Conservation (phyloP, 2,329 filamentous ascomycete species). For the Apiospora marii region DNA sequence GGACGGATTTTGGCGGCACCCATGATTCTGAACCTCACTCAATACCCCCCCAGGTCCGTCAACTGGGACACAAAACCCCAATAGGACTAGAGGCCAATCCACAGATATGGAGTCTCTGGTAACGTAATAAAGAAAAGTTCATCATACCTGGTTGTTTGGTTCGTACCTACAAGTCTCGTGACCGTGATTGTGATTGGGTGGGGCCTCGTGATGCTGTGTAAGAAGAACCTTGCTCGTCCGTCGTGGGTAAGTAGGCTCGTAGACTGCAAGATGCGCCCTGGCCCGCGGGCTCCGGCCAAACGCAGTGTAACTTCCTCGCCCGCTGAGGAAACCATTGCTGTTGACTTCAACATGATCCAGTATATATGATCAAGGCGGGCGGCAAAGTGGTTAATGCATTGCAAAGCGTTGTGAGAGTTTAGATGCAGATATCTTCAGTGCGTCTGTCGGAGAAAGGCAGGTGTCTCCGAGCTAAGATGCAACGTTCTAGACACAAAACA, state of each 20-base stretch:
- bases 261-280: neutral
- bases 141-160: conserved; percentile 23
- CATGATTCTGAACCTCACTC: conserved; percentile 42
- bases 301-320: neutral
- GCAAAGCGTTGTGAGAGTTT: neutral
- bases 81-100: conserved; percentile 40
- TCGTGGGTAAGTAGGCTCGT: neutral
- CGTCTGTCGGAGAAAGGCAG: neutral
- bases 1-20: conserved; percentile 44
- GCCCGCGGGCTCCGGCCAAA: neutral
- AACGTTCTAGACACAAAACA: conserved; percentile 7
- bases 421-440: neutral
- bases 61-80: conserved; percentile 38
- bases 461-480: neutral
- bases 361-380: neutral
- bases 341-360: neutral
- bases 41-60: conserved; percentile 44
- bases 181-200: neutral
- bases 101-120: conserved; percentile 42
- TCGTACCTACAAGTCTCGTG: neutral
- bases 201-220: neutral
- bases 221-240: neutral
- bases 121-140: conserved; percentile 42
- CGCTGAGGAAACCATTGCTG: too few species aligned
- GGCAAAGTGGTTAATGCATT: neutral